Base-by-base conservation (phyloP, 1,284 basidiomycete species). In the Salmacisia buchloeana region DNA sequence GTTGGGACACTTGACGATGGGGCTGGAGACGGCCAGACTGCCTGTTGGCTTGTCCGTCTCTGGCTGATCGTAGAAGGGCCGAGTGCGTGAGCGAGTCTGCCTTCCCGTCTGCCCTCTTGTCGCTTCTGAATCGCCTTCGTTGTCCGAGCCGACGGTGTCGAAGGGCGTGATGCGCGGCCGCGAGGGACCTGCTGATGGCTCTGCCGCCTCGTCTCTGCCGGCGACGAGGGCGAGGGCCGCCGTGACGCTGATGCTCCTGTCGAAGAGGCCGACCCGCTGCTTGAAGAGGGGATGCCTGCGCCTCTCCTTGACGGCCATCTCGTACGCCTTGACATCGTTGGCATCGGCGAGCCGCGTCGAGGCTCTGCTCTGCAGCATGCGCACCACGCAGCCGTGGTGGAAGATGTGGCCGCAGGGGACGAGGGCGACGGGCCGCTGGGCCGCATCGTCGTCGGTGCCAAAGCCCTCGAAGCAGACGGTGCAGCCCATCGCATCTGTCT, bases 361-460 rank as follows among this genome's bases (percentile, higher is more conserved):
- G 7, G 49, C 23, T 3, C 25, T 15, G 49, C 23, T 29, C 25
- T 31, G 15, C 29, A 54, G 49, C 25, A 54, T 27, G 7, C 15
- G 10, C 29, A 54, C 29, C 9, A 54, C 29, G 27, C 49, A 54
- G 49, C 49, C 49, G 5, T 54, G 49, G 49, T 54, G 49, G 49
- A 54, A 34, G 31, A 54, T 54, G 49, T 54, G 49, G 29, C 49
- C 49, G 49, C 49, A 54, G 4, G 49, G 49, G 31, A 31, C 31
- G 49, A 54, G 49, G 34, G 29, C 34, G 49, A 54, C 49, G 13
- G 49, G 49, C 27, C 29, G 25, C 21, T 49, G 23, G 31, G 49
- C 29, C 7, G 23, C 13, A 6, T 54, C 29, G 15, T 54, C 49
- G 15, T 54, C 49, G 49, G 29, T 10, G 25, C 49, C 49, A 31